Evolutionary conservation across 2,329 filamentous ascomycete species (phyloP).

Genomic region (Clonostachys chloroleuca): DNA sequence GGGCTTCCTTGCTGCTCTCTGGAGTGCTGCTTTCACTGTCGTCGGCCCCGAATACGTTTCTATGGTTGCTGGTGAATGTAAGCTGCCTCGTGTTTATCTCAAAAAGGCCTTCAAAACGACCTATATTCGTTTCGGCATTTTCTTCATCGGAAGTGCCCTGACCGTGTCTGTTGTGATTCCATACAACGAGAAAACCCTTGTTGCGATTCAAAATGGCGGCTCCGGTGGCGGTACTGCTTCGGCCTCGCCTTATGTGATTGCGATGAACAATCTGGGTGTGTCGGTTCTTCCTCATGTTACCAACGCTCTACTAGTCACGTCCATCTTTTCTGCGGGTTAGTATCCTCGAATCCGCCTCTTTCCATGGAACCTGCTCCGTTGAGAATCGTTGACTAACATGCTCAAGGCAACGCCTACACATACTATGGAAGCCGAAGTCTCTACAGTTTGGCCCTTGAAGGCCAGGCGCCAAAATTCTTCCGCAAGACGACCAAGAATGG

Average conservation of each 20-base stretch:
- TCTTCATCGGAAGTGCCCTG: constrained; percentile 23
- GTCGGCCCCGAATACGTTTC: constrained; percentile 59
- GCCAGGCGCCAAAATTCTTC: constrained; percentile 46
- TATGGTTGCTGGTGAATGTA: constrained; percentile 60
- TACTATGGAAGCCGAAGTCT: constrained; percentile 46
- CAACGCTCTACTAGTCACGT: constrained; percentile 45
- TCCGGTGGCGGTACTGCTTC: constrained; percentile 32
- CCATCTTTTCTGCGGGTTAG: constrained; percentile 36
- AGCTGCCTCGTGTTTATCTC: constrained; percentile 45
- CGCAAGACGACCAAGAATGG: constrained; percentile 55
- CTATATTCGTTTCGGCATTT: constrained; percentile 17
- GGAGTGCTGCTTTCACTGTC: constrained; percentile 35
- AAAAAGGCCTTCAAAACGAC: constrained; percentile 29
- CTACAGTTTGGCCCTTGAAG: constrained; percentile 44
- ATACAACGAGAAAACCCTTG: constrained; percentile 15
- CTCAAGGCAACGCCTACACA: constrained; percentile 36
- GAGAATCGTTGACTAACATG: no score
- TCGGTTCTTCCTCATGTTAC: constrained; percentile 50
- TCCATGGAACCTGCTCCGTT: no score
- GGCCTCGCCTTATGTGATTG: constrained; percentile 54
- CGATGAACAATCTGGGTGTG: constrained; percentile 49
- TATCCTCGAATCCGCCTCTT: no score
- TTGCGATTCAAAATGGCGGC: constrained; percentile 13
- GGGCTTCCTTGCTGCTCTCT: constrained; percentile 61
- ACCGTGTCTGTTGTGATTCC: constrained; percentile 22